A percentile compares a stretch with the other conserved stretches of the same genome.
Conservation (phyloP, 2,329 filamentous ascomycete genomes). For the Penicillium sp. region DNA sequence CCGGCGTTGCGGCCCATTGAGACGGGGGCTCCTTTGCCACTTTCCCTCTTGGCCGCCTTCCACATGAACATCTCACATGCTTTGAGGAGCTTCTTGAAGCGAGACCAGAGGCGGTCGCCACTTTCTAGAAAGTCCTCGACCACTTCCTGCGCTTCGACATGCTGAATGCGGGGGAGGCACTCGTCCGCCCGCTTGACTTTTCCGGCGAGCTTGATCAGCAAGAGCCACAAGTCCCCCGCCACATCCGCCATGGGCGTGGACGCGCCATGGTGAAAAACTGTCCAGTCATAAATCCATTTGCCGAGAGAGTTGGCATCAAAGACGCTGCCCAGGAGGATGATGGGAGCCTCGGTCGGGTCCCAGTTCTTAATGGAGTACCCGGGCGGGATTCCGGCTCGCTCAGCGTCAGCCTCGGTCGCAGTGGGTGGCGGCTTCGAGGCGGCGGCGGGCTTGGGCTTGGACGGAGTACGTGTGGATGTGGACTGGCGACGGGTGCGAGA, state of each 20-base stretch:
- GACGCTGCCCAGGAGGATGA: constrained; percentile 89
- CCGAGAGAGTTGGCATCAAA: constrained; percentile 97
- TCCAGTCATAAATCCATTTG: constrained; percentile 99
- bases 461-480: constrained; percentile 48
- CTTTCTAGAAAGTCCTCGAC: constrained; percentile 87
- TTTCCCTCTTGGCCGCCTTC: constrained; percentile 73
- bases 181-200: constrained; percentile 92
- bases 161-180: constrained; percentile 67
- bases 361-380: constrained; percentile 98
- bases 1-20: constrained; percentile 89
- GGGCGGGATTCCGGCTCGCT: constrained; percentile 67
- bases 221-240: constrained; percentile 90
- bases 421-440: constrained; percentile 43
- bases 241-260: constrained; percentile 82
- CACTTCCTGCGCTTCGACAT: constrained; percentile 70
- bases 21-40: constrained; percentile 57
- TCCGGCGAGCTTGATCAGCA: constrained; percentile 87
- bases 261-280: constrained; percentile 81
- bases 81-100: constrained; percentile 82
- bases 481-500: constrained; percentile 55
- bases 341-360: constrained; percentile 91
- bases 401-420: constrained; percentile 65
- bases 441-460: constrained; percentile 41
- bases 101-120: constrained; percentile 80
- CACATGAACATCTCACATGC: constrained; percentile 94